Evolutionary conservation across 177 flowering plant species (phyloP), one percentile per base, ranked within the genome.

Genomic region (Tripterygium wilfordii): DNA sequence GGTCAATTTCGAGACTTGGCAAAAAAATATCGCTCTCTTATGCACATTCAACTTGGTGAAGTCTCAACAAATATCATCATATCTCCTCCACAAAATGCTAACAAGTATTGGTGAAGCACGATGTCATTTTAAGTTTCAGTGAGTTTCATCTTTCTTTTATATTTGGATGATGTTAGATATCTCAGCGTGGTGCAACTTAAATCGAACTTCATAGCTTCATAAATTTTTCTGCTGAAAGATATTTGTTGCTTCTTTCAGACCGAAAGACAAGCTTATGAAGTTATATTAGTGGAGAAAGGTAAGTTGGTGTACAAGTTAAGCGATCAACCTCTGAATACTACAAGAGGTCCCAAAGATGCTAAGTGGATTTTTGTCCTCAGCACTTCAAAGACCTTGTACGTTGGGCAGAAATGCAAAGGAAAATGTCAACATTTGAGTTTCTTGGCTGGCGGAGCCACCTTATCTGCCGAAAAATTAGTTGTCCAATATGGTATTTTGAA

Each of bases 351-450:
- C 10, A 64, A 56, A 38, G 86, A 77, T 59, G 50, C 71, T 4
- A 91, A 91, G 63, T 91, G 96, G 96, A 91, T 91, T 36, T 91
- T 91, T 72, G 98, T 91, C 10, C 84, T 91, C 1, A 85, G 98
- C 65, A 74, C 83, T 44, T 83, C 86, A 5, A 85, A 72, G 66
- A 63, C 48, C 17, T 61, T 91, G 64, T 88, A 85, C 52, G 79
- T 88, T 39, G 96, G 88, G 10, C 60, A 61, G 76, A 91, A 91
- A 64, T 66, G 45, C 39, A 91, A 88, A 56, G 98, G 98, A 30
- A 71, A 56, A 8, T 92, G 88, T 75, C 98, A 92, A 42, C 98
- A 92, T 63, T 92, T 96, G 22, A 88, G 98, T 52, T 91, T 91
- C 62, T 64, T 91, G 76, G 95, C 98, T n/a, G 98, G 98, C 22